These are phyloP conservation scores for Beauveria caledonica DNA, from an alignment of 2,329 filamentous ascomycete species.

Conservation along the genomic window DNA sequence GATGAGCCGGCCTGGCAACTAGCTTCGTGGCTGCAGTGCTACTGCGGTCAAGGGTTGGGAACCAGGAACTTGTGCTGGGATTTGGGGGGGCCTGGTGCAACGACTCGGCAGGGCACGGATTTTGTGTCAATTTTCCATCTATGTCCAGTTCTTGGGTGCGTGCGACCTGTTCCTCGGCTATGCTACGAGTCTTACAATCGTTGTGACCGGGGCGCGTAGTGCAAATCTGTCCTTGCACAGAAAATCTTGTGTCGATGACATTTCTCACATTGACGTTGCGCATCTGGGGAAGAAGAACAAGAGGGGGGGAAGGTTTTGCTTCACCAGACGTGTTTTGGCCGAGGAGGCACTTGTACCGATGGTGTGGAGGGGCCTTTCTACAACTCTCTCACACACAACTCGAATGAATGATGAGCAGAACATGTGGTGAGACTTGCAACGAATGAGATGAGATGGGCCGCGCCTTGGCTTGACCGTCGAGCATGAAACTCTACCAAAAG, in stretches of 20 bases:
- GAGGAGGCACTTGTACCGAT: not conserved
- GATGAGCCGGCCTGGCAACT: not conserved
- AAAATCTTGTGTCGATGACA: too few relatives aligned
- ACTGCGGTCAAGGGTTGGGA: too few relatives aligned
- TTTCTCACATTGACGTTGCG: too few relatives aligned
- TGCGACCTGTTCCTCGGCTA: slow-evolving; percentile 5
- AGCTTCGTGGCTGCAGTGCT: not conserved
- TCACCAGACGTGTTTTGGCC: too few relatives aligned
- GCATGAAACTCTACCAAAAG: not conserved
- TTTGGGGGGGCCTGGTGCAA: not conserved
- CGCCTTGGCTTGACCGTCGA: not conserved
- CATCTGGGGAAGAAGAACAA: not conserved
- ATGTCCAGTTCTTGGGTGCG: not conserved
- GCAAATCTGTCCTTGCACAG: too few relatives aligned
- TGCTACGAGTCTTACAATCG: not conserved
- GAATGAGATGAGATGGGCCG: not conserved
- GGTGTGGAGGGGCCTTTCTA: not conserved
- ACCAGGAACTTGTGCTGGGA: too few relatives aligned
- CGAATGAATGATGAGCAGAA: not conserved
- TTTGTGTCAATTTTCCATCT: not conserved
- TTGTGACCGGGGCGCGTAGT: too few relatives aligned
- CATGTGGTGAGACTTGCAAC: not conserved
- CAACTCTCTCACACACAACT: not conserved
- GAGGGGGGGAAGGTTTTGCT: too few relatives aligned
- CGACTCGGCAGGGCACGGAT: not conserved